phyloP scores from a whole-genome alignment of 1,284 basidiomycete species.

The Sanghuangporus sanghuang region DNA sequence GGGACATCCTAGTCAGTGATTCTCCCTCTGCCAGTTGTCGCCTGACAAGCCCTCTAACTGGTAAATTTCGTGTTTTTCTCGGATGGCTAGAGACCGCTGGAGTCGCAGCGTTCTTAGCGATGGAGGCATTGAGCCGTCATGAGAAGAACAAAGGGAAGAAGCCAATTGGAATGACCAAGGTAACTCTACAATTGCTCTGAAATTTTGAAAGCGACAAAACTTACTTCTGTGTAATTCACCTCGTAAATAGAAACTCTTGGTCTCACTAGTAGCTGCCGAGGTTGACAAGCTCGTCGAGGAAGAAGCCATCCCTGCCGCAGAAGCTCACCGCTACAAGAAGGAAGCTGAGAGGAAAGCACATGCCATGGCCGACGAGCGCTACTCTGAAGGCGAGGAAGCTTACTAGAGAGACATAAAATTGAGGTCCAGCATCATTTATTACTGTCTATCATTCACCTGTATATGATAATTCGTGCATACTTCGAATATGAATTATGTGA shows the following conservation, averaged over 20 bases:
- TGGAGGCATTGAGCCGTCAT: neutral
- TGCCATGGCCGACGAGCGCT: slow-evolving; percentile 20
- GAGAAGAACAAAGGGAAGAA: neutral
- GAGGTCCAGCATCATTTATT: no score
- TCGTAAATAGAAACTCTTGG: slow-evolving; percentile 22
- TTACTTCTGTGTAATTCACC: no score
- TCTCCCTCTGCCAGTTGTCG: neutral
- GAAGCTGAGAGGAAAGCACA: slow-evolving; percentile 21
- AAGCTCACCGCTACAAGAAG: slow-evolving; percentile 23
- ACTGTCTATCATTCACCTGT: no score
- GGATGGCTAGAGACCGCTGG: neutral
- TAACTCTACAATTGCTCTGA: neutral
- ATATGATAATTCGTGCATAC: no score
- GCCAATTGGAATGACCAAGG: neutral
- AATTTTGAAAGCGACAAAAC: no score
- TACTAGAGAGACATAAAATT: no score
- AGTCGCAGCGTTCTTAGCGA: neutral
- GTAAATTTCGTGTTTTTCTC: neutral
- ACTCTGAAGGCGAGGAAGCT: neutral
- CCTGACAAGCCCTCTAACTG: neutral
- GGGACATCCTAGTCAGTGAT: neutral
- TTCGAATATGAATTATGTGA: no score
- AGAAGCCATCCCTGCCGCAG: slow-evolving; percentile 24
- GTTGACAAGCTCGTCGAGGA: slow-evolving; percentile 26
- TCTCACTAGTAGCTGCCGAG: slow-evolving; percentile 25